Percentiles rank a stretch among this genome's conserved stretches.
phyloP scores from a whole-genome alignment of 106 monocot genomes.

The Dactylorhiza incarnata region DNA sequence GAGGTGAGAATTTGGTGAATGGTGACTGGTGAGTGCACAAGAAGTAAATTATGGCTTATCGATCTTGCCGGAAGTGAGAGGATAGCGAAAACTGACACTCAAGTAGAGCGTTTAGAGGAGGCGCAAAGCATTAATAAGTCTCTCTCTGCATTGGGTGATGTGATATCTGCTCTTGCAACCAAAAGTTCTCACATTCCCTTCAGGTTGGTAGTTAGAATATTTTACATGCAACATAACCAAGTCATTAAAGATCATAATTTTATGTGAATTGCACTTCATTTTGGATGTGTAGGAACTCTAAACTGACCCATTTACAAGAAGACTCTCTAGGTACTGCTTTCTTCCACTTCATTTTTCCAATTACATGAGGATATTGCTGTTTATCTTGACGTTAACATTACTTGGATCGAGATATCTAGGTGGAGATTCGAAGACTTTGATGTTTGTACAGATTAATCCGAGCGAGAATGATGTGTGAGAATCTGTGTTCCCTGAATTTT shows the following conservation, averaged over 20 bases:
- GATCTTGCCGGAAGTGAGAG: conserved; percentile 95
- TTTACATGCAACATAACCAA: conserved; percentile 5
- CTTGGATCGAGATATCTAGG: conserved; percentile 31
- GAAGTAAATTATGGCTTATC: conserved; percentile 83
- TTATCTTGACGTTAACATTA: not conserved
- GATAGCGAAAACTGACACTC: conserved; percentile 83
- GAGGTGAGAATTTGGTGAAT: conserved; percentile 68
- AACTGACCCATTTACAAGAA: conserved; percentile 87
- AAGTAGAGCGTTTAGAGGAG: conserved; percentile 86
- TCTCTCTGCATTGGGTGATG: conserved; percentile 94
- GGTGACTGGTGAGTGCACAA: conserved; percentile 85
- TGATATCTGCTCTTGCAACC: conserved; percentile 88
- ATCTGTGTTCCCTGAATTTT: conserved; percentile 88
- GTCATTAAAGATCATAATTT: not conserved
- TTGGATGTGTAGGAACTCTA: conserved; percentile 67
- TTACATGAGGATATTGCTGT: not conserved
- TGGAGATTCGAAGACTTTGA: conserved; percentile 85
- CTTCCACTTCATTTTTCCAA: not conserved
- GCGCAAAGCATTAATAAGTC: conserved; percentile 91
- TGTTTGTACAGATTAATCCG: conserved; percentile 94
- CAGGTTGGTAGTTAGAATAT: conserved; percentile 33
- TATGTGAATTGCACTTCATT: not conserved
- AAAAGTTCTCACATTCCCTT: conserved; percentile 89
- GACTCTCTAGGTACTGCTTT: conserved; percentile 71
- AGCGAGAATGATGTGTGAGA: conserved; percentile 82